Evolutionary conservation across 2,329 filamentous ascomycete species (phyloP).

Genomic region (Pseudogymnoascus sp.): DNA sequence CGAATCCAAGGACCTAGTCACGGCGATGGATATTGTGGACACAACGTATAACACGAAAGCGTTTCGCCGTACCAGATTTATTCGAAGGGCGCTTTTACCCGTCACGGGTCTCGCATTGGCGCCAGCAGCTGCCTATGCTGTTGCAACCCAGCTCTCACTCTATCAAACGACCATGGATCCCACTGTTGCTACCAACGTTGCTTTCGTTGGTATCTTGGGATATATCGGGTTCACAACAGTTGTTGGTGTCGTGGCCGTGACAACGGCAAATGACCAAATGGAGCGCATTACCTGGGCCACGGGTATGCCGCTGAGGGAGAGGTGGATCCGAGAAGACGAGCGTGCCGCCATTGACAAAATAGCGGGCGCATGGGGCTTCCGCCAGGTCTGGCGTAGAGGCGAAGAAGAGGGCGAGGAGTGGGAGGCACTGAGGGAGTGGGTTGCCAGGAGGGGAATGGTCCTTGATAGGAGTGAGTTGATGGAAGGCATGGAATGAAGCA

Average conservation of each 20-base stretch:
- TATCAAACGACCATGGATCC: slow-evolving; percentile 74
- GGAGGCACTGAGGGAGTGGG: slow-evolving; percentile 77
- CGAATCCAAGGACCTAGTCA: slow-evolving; percentile 66
- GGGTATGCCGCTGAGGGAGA: slow-evolving; percentile 70
- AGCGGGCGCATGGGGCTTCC: slow-evolving; percentile 86
- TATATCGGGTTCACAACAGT: slow-evolving; percentile 77
- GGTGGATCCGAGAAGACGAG: slow-evolving; percentile 89
- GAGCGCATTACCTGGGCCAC: slow-evolving; percentile 83
- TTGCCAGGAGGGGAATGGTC: slow-evolving; percentile 78
- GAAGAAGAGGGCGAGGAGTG: slow-evolving; percentile 90
- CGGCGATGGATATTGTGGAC: slow-evolving; percentile 70
- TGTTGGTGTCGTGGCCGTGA: slow-evolving; percentile 75
- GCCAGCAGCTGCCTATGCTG: slow-evolving; percentile 62
- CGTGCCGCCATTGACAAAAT: slow-evolving; percentile 79
- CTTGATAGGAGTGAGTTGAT: slow-evolving; percentile 84
- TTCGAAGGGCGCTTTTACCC: slow-evolving; percentile 58
- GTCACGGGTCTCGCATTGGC: slow-evolving; percentile 47
- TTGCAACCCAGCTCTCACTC: slow-evolving; percentile 60
- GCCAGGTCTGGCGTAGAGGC: slow-evolving; percentile 69
- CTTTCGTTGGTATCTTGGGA: slow-evolving; percentile 72
- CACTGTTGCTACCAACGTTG: slow-evolving; percentile 65
- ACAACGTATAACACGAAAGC: slow-evolving; percentile 61
- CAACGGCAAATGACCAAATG: slow-evolving; percentile 93
- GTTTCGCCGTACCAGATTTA: slow-evolving; percentile 59
- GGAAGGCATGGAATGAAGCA: slow-evolving; percentile 72